A percentile compares a stretch with the other conserved stretches of the same genome.
Conservation (phyloP, 1,284 basidiomycete species). For the Microbotryum silenes-acaulis region DNA sequence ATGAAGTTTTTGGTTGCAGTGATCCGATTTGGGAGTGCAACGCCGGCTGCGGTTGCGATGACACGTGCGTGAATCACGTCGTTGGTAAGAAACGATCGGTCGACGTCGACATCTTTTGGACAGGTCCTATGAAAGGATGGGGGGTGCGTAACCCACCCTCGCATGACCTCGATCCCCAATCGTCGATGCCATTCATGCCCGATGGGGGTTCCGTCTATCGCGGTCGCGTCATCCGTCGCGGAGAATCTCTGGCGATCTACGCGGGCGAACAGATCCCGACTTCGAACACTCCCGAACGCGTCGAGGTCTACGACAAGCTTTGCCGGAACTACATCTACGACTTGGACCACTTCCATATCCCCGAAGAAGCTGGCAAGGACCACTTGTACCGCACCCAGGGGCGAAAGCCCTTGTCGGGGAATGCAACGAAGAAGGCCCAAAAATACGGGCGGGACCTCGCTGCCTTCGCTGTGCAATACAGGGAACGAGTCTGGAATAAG, state of each 20-base stretch:
- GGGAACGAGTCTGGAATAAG: no score
- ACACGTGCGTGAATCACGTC: constrained; percentile 16
- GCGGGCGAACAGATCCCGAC: constrained; percentile 2
- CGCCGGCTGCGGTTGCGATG: constrained; percentile 23
- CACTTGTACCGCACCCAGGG: not conserved
- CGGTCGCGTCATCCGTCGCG: constrained; percentile 3
- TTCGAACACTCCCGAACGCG: not conserved
- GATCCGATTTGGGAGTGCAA: constrained; percentile 23
- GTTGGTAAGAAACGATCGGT: constrained; percentile 2
- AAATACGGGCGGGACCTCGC: not conserved
- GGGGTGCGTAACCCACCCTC: constrained; percentile 12
- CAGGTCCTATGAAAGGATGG: constrained; percentile 11
- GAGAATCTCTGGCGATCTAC: constrained; percentile 20
- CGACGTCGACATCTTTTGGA: constrained; percentile 20
- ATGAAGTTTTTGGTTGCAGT: not conserved
- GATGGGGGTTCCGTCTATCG: not conserved
- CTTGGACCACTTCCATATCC: not conserved
- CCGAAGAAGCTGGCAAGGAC: constrained; percentile 14
- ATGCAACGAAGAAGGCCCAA: not conserved
- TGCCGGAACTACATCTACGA: constrained; percentile 17
- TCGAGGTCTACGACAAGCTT: not conserved
- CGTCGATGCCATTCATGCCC: not conserved
- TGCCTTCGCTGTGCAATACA: no score
- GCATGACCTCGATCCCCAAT: not conserved
- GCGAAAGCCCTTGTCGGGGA: not conserved